Conservation (phyloP, 805 yeast genomes). For the Debaryomyces prosopidis region DNA sequence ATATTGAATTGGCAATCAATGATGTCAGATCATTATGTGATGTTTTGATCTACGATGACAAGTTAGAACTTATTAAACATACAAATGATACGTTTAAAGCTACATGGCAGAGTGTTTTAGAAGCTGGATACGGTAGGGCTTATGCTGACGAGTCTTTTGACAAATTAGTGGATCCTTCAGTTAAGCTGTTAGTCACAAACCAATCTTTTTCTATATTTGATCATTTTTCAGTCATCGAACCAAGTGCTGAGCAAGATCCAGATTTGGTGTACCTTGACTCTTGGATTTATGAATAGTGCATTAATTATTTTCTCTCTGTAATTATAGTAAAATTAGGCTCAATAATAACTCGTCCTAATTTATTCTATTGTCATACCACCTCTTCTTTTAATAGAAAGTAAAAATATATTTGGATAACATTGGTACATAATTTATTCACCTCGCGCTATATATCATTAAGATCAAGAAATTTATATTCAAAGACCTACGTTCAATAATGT, state of each 20-base stretch:
- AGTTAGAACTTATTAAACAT: conserved; percentile 60
- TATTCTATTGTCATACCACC: no score
- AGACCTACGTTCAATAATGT: background rate
- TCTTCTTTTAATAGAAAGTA: background rate
- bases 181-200: conserved; percentile 10
- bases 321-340: background rate
- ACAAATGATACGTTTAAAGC: conserved; percentile 70
- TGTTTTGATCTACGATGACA: conserved; percentile 84
- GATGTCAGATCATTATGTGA: conserved; percentile 86
- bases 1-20: conserved; percentile 70
- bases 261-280: conserved; percentile 35
- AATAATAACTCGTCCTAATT: no score
- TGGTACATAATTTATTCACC: background rate
- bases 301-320: background rate
- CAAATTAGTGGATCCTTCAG: conserved; percentile 7
- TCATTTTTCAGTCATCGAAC: conserved; percentile 25
- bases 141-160: conserved; percentile 20
- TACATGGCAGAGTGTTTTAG: conserved; percentile 79
- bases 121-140: conserved; percentile 56
- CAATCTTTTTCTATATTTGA: conserved; percentile 30
- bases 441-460: background rate
- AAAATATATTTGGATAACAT: background rate
- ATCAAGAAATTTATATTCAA: background rate
- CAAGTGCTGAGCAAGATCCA: conserved; percentile 23
- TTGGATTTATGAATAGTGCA: conserved; percentile 25